Conservation (phyloP, 768 basidiomycete genomes). For the Exidia glandulosa region DNA sequence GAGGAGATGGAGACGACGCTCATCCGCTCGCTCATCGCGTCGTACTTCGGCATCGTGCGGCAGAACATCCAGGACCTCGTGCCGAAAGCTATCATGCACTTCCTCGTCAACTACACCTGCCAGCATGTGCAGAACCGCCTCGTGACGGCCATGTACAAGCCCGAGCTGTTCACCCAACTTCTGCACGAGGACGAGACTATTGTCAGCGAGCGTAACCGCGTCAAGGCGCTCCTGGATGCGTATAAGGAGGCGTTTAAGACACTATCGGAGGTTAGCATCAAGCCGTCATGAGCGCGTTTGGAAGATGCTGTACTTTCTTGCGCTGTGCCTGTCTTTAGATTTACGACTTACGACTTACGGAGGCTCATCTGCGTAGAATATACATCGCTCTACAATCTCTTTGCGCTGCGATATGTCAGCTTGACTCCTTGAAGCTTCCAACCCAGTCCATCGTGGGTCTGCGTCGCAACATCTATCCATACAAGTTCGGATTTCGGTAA, state of each 20-base stretch:
- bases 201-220: constrained; percentile 84
- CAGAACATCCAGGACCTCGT: constrained; percentile 95
- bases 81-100: constrained; percentile 98
- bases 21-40: constrained; percentile 88
- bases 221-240: constrained; percentile 89
- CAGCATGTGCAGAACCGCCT: constrained; percentile 94
- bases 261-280: constrained; percentile 70
- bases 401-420: too few species aligned
- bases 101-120: constrained; percentile 92
- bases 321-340: background rate
- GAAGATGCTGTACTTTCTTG: background rate
- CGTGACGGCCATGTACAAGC: constrained; percentile 91
- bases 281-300: constrained; percentile 31
- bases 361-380: background rate
- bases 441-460: background rate
- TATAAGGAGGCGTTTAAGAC: constrained; percentile 92
- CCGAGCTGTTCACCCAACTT: constrained; percentile 81
- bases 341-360: background rate
- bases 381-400: background rate
- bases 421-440: too few species aligned
- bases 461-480: too few species aligned
- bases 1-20: constrained; percentile 97
- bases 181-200: constrained; percentile 92
- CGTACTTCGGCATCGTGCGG: constrained; percentile 92
- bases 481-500: too few species aligned